Percentiles rank a stretch among this genome's conserved stretches.
Conservation (phyloP, 225 moss, liverwort and hornwort genomes). For the Pleurozium schreberi region DNA sequence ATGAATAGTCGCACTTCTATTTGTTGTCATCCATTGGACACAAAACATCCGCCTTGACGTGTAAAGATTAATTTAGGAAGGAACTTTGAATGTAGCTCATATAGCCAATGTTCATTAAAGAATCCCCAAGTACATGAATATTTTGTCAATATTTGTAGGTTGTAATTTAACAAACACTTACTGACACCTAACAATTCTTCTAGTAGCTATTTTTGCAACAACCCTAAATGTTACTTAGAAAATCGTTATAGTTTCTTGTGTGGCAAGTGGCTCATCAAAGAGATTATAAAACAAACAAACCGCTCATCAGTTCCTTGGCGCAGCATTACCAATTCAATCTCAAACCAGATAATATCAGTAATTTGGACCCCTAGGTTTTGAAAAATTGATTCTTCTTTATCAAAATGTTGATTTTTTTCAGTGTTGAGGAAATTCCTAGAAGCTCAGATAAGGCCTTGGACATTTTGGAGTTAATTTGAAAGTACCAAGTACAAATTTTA, state of each 20-base stretch:
- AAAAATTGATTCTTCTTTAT: no score
- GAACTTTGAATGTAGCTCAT: background rate
- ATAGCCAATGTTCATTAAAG: background rate
- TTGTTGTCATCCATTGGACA: no score
- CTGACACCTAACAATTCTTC: background rate
- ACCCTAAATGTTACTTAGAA: background rate
- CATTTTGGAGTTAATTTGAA: no score
- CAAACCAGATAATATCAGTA: background rate
- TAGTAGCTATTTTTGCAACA: background rate
- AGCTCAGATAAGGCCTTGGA: no score
- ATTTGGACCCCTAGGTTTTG: background rate
- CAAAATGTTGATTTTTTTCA: no score
- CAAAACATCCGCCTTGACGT: no score
- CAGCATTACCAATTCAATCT: background rate
- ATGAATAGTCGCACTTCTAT: no score
- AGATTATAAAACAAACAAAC: background rate
- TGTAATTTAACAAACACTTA: background rate
- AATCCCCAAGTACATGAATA: no score
- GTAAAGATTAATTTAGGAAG: no score
- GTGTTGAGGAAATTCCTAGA: no score
- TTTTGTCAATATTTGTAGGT: background rate
- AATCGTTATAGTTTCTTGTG: background rate
- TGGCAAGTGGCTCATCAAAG: background rate
- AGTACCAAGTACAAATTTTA: background rate
- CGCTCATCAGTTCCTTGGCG: background rate